Percentiles rank a stretch among this genome's conserved stretches.
Evolutionary conservation across 2,329 filamentous ascomycete species (phyloP).

Genomic region (Beauveria bassiana): DNA sequence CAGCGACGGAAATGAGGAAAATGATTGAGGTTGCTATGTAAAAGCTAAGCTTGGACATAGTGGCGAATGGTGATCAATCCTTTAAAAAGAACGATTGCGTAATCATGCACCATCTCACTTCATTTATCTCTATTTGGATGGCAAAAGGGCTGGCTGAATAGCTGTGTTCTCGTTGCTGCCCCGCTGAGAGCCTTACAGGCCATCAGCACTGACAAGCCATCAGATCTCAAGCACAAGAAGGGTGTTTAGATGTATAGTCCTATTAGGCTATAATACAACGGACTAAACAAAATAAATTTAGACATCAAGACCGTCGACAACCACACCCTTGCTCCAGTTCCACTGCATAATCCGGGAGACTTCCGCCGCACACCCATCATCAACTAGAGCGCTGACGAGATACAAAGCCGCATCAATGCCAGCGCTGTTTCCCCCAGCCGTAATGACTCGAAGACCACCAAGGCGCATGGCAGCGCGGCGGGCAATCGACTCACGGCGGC

Average conservation of each 20-base stretch:
- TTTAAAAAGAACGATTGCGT: neutral
- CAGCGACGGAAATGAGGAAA: neutral
- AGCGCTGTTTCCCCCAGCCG: slow-evolving; percentile 68
- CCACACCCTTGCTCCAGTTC: slow-evolving; percentile 77
- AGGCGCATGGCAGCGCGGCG: slow-evolving; percentile 70
- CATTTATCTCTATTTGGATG: neutral
- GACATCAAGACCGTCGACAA: slow-evolving; percentile 79
- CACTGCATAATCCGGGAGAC: slow-evolving; percentile 71
- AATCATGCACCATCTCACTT: neutral
- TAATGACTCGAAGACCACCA: slow-evolving; percentile 65
- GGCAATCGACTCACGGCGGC: slow-evolving; percentile 73
- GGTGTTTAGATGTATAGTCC: slow-evolving; percentile 5
- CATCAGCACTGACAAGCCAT: neutral
- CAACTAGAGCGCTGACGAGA: slow-evolving; percentile 75
- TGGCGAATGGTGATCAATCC: neutral
- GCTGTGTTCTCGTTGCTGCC: too few species aligned
- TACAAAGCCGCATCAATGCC: slow-evolving; percentile 81
- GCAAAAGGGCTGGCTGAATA: neutral
- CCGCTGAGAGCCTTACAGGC: too few species aligned
- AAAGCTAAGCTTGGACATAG: neutral
- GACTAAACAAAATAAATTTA: slow-evolving; percentile 31
- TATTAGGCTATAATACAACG: slow-evolving; percentile 12
- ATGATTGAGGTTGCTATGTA: neutral
- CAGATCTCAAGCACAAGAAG: slow-evolving; percentile 3
- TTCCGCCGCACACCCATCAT: slow-evolving; percentile 67